These are phyloP conservation scores for Coemansia sp. DNA, from an alignment of 192 early-diverging fungal species.

Conservation along the genomic window DNA sequence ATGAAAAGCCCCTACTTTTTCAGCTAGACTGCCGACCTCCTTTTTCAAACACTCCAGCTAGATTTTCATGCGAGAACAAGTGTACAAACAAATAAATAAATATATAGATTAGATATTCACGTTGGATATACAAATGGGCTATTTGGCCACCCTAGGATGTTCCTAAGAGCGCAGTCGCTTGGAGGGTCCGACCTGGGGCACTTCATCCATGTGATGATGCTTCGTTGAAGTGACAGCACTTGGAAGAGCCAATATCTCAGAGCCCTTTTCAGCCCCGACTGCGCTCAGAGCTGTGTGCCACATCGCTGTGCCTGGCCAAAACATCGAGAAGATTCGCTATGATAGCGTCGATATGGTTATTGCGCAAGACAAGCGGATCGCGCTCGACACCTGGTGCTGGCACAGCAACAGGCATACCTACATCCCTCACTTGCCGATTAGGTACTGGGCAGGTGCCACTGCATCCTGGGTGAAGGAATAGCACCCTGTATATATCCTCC, in stretches of 20 bases:
- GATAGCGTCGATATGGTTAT: neutral
- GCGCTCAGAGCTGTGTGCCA: neutral
- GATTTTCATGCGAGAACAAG: neutral
- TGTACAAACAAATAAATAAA: neutral
- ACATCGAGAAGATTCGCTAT: neutral
- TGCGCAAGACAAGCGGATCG: no score
- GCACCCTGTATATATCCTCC: no score
- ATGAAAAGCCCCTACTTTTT: slow-evolving; percentile 90
- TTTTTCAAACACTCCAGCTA: neutral
- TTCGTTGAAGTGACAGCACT: neutral
- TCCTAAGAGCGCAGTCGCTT: neutral
- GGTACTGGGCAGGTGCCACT: no score
- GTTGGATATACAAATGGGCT: neutral
- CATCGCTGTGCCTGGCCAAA: neutral
- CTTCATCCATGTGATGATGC: neutral
- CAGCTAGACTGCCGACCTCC: slow-evolving; percentile 57
- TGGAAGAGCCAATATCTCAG: neutral
- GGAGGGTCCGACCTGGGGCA: neutral
- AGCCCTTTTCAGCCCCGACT: neutral
- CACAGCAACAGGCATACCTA: no score
- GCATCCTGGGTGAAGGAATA: no score
- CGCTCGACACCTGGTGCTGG: no score
- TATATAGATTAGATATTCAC: neutral
- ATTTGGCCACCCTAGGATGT: neutral
- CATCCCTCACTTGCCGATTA: no score